phyloP scores from a whole-genome alignment of 1,284 basidiomycete genomes.

The Cutaneotrichosporon cavernicola region DNA sequence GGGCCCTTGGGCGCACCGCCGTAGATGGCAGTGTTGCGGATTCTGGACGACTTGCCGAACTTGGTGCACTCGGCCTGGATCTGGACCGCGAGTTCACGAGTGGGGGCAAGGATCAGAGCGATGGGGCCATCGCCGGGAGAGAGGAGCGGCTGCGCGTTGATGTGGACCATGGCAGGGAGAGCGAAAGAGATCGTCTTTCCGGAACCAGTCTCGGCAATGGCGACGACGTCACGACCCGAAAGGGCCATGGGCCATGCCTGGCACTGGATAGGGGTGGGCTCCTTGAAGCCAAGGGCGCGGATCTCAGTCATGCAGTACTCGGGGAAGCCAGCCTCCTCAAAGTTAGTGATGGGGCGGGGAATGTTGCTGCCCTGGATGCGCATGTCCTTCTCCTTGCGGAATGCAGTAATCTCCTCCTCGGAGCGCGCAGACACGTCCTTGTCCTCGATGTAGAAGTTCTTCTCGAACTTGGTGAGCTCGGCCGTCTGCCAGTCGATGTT shows the following conservation, averaged over 20 bases:
- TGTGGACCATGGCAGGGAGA: slow-evolving; percentile 97
- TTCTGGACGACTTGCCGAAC: slow-evolving; percentile 94
- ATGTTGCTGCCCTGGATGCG: slow-evolving; percentile 85
- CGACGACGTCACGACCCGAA: slow-evolving; percentile 89
- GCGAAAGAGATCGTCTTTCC: slow-evolving; percentile 98
- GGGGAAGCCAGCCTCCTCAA: slow-evolving; percentile 94
- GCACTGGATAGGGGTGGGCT: slow-evolving; percentile 93
- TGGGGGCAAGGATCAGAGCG: slow-evolving; percentile 92
- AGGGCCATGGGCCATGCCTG: slow-evolving; percentile 99
- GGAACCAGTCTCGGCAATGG: slow-evolving; percentile 94
- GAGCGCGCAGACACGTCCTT: slow-evolving; percentile 73
- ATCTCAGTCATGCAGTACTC: slow-evolving; percentile 94
- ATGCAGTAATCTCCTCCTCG: slow-evolving; percentile 85
- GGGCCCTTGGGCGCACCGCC: slow-evolving; percentile 98
- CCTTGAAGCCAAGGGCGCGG: slow-evolving; percentile 83
- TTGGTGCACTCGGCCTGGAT: slow-evolving; percentile 98
- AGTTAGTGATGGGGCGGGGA: slow-evolving; percentile 84
- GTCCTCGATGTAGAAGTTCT: slow-evolving; percentile 89
- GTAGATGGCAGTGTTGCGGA: slow-evolving; percentile 97
- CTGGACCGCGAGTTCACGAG: slow-evolving; percentile 96
- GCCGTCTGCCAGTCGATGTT: slow-evolving; percentile 76
- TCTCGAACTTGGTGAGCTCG: slow-evolving; percentile 76
- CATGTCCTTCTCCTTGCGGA: slow-evolving; percentile 82
- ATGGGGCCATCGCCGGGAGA: slow-evolving; percentile 95
- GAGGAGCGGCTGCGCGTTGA: slow-evolving; percentile 96